phyloP scores from a whole-genome alignment of 192 early-diverging fungal species.

The Mortierella alpina region DNA sequence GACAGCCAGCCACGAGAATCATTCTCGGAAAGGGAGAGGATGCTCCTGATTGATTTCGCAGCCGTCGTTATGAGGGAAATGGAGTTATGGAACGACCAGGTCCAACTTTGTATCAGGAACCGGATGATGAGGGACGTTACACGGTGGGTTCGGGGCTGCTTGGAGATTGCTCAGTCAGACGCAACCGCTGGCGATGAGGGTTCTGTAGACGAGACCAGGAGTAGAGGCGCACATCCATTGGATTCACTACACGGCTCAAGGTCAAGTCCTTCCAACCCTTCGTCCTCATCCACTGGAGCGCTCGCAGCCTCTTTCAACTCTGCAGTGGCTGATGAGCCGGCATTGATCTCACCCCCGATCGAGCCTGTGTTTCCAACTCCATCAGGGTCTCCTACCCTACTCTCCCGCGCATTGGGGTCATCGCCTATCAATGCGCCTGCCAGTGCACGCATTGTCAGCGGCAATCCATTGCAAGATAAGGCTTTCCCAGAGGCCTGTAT shows the following conservation, averaged over 20 bases:
- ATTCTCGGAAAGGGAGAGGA: slow-evolving; percentile 42
- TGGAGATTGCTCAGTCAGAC: slow-evolving; percentile 18
- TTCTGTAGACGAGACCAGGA: neutral
- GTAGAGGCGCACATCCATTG: neutral
- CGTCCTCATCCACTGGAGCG: neutral
- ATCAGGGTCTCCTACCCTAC: slow-evolving; percentile 36
- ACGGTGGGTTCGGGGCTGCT: slow-evolving; percentile 49
- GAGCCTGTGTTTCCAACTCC: slow-evolving; percentile 45
- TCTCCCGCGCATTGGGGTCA: slow-evolving; percentile 10
- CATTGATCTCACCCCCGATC: slow-evolving; percentile 18
- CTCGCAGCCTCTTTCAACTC: neutral
- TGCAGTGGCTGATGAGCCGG: slow-evolving; percentile 3
- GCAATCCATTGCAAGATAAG: slow-evolving; percentile 31
- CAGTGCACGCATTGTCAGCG: neutral
- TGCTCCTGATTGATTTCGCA: slow-evolving; percentile 55
- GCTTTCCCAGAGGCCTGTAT: slow-evolving; percentile 44
- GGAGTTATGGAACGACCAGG: slow-evolving; percentile 61
- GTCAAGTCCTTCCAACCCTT: neutral
- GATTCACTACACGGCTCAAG: neutral
- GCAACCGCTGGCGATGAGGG: neutral
- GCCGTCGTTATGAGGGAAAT: slow-evolving; percentile 59
- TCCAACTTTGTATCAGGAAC: slow-evolving; percentile 58
- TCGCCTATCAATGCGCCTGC: neutral
- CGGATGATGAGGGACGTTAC: slow-evolving; percentile 57
- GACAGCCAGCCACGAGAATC: slow-evolving; percentile 41